Percentiles rank a stretch among this genome's conserved stretches.
These are phyloP conservation scores for Termitomyces bulborhizus DNA, from an alignment of 768 basidiomycete species.

Conservation along the genomic window DNA sequence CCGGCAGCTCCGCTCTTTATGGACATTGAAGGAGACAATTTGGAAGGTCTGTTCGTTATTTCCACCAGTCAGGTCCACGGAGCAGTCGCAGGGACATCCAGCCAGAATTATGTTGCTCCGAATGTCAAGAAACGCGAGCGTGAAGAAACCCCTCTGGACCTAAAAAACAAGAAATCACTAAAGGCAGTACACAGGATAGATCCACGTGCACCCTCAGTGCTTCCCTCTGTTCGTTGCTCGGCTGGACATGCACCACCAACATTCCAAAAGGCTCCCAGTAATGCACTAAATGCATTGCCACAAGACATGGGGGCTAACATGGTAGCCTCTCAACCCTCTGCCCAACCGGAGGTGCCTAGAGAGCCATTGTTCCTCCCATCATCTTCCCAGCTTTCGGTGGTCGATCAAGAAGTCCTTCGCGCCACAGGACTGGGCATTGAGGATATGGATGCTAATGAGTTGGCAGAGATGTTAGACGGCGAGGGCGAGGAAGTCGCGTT, in stretches of 20 bases:
- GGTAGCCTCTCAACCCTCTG: slow-evolving; percentile 14
- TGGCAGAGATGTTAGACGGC: slow-evolving; percentile 53
- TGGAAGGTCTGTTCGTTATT: slow-evolving; percentile 67
- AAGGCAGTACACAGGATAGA: slow-evolving; percentile 37
- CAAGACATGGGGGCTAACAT: neutral
- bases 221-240: slow-evolving; percentile 5
- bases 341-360: slow-evolving; percentile 8
- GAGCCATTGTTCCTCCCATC: slow-evolving; percentile 41
- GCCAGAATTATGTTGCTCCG: slow-evolving; percentile 17
- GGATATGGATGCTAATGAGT: slow-evolving; percentile 55
- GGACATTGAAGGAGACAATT: slow-evolving; percentile 63
- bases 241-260: neutral
- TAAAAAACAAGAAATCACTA: slow-evolving; percentile 45
- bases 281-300: neutral
- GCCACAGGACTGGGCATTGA: slow-evolving; percentile 64
- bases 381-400: slow-evolving; percentile 55
- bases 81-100: slow-evolving; percentile 20
- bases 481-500: slow-evolving; percentile 52
- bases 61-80: slow-evolving; percentile 64
- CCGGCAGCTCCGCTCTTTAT: slow-evolving; percentile 72
- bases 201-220: slow-evolving; percentile 10
- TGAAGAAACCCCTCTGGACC: slow-evolving; percentile 32
- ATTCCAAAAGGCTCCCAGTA: neutral
- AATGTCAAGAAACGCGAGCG: slow-evolving; percentile 37
- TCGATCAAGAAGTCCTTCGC: slow-evolving; percentile 45